phyloP scores from a whole-genome alignment of 495 filamentous ascomycete genomes.

The Aspergillus heteromorphus region DNA sequence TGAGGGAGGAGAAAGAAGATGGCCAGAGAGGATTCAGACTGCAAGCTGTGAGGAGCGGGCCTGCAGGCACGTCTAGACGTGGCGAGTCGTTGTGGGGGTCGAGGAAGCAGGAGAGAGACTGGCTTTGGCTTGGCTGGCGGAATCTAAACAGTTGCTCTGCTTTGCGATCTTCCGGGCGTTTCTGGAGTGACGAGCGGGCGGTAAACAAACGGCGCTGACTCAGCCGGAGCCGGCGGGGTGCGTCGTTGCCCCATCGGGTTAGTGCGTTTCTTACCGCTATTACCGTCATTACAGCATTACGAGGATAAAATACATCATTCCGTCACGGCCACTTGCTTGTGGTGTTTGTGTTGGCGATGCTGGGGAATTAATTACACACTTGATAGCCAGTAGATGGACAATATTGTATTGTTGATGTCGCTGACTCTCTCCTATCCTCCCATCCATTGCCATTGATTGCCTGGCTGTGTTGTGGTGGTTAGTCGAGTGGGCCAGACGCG shows the following conservation, averaged over 20 bases:
- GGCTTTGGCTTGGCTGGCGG: no score
- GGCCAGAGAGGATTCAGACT: neutral
- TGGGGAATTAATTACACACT: neutral
- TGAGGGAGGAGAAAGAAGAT: neutral
- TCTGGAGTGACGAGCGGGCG: conserved; percentile 34
- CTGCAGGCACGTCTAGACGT: conserved; percentile 5
- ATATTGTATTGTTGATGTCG: no score
- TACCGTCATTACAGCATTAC: neutral
- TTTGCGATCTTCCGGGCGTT: conserved; percentile 17
- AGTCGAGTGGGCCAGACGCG: neutral
- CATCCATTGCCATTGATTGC: no score
- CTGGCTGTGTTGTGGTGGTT: no score
- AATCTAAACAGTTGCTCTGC: neutral
- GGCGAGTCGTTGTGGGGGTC: neutral
- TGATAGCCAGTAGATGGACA: no score
- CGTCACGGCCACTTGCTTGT: neutral
- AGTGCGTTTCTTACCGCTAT: no score
- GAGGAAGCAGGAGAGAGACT: neutral
- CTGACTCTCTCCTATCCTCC: no score
- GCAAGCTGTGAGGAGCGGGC: conserved; percentile 10
- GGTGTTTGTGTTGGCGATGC: neutral
- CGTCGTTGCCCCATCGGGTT: conserved; percentile 13
- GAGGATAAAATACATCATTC: neutral
- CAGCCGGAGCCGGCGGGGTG: conserved; percentile 7
- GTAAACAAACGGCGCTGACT: conserved; percentile 41